Evolutionary conservation across 2,329 filamentous ascomycete genomes (phyloP).

Genomic region (Cladosporium sp.): DNA sequence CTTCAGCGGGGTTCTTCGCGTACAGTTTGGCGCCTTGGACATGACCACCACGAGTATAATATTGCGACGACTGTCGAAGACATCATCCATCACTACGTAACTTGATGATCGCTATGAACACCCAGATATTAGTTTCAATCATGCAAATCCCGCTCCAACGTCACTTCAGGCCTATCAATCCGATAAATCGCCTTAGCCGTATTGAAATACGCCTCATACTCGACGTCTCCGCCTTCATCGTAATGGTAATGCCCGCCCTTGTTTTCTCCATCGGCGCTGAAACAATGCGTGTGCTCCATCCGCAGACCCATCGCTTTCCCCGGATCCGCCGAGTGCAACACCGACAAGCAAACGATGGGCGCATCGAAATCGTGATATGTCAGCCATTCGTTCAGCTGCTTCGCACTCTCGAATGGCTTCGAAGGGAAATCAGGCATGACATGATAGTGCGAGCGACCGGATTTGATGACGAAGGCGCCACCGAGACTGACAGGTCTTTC

Average conservation of each 20-base stretch:
- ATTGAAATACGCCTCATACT: constrained; percentile 37
- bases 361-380: constrained; percentile 33
- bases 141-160: constrained; percentile 30
- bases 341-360: constrained; percentile 34
- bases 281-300: constrained; percentile 38
- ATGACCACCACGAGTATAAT: not conserved
- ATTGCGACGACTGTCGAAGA: not conserved
- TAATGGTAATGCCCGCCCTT: constrained; percentile 35
- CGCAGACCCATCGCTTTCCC: constrained; percentile 30
- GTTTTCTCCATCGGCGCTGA: constrained; percentile 28
- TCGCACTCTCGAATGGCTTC: constrained; percentile 28
- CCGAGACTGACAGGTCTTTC: constrained; percentile 29
- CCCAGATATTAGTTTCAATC: not conserved
- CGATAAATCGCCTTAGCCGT: constrained; percentile 33
- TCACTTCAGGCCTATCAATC: constrained; percentile 33
- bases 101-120: not conserved
- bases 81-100: not conserved
- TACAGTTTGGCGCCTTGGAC: not conserved
- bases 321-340: constrained; percentile 34
- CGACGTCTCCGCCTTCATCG: constrained; percentile 30
- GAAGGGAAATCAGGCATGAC: constrained; percentile 36
- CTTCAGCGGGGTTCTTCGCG: not conserved
- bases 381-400: constrained; percentile 33
- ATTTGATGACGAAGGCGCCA: constrained; percentile 33
- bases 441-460: constrained; percentile 31